Conservation (phyloP, 257 asterid species). For the Nicotiana attenuata region DNA sequence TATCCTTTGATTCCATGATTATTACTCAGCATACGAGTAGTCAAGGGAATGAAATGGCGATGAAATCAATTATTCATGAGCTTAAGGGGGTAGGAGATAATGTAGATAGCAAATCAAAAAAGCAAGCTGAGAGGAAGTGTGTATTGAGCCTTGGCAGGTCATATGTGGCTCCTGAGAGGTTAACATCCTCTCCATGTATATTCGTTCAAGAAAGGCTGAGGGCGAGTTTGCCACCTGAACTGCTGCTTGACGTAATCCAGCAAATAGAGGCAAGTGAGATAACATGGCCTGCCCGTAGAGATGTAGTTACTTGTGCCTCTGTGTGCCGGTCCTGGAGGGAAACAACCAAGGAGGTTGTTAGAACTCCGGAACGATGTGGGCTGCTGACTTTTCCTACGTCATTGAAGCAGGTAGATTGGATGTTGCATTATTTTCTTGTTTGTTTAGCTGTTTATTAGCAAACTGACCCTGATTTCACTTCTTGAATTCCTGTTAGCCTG, state of each 20-base stretch:
- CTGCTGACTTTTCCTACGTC: conserved; percentile 67
- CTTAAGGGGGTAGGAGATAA: conserved; percentile 24
- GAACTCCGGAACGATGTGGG: conserved; percentile 67
- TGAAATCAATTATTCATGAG: conserved; percentile 29
- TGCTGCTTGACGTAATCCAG: conserved; percentile 54
- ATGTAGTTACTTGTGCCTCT: conserved; percentile 52
- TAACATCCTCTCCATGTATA: conserved; percentile 21
- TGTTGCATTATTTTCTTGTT: background rate
- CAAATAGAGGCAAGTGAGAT: conserved; percentile 45
- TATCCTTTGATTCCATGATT: background rate
- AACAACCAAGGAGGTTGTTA: conserved; percentile 38
- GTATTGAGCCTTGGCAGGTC: conserved; percentile 26
- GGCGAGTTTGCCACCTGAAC: conserved; percentile 47
- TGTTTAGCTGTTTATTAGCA: background rate
- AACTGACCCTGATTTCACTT: conserved; percentile 5
- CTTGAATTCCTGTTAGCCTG: conserved; percentile 42
- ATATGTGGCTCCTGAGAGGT: conserved; percentile 31
- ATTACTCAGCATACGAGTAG: background rate
- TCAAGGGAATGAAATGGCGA: conserved; percentile 26
- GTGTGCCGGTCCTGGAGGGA: conserved; percentile 58
- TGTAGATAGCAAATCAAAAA: conserved; percentile 27
- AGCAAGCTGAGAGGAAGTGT: conserved; percentile 22
- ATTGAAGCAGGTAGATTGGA: conserved; percentile 48
- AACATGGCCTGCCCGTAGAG: conserved; percentile 57
- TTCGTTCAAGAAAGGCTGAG: conserved; percentile 38